A percentile compares a stretch with the other conserved stretches of the same genome.
These are phyloP conservation scores for Diaporthe nobilis DNA, from an alignment of 2,329 filamentous ascomycete genomes.

Conservation along the genomic window DNA sequence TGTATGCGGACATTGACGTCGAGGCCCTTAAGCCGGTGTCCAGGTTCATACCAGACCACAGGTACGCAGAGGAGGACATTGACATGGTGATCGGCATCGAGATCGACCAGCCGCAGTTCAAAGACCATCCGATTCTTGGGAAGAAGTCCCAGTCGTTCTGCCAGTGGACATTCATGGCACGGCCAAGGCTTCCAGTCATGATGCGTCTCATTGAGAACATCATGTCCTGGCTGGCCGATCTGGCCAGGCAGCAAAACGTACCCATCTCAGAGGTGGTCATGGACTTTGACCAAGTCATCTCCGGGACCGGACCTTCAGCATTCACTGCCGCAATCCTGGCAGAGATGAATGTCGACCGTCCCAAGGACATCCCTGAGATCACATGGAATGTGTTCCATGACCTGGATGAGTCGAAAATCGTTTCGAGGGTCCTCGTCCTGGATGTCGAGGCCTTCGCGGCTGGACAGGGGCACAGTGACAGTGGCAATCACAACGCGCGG, in stretches of 20 bases:
- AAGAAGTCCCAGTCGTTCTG: conserved; percentile 79
- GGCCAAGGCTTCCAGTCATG: conserved; percentile 78
- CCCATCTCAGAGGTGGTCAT: conserved; percentile 73
- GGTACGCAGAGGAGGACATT: conserved; percentile 74
- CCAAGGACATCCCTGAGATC: conserved; percentile 55
- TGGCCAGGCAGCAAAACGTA: conserved; percentile 71
- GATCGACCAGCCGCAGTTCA: conserved; percentile 78
- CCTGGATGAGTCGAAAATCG: conserved; percentile 74
- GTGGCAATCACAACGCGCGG: conserved; percentile 77
- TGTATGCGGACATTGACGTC: conserved; percentile 62
- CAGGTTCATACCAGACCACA: conserved; percentile 73
- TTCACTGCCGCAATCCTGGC: conserved; percentile 76
- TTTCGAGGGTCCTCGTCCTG: conserved; percentile 75
- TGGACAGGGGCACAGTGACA: conserved; percentile 80
- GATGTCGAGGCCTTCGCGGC: conserved; percentile 81
- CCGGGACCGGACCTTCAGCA: conserved; percentile 79
- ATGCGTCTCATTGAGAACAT: conserved; percentile 77
- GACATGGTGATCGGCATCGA: conserved; percentile 80
- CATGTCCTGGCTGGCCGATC: conserved; percentile 73
- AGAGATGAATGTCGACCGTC: conserved; percentile 68
- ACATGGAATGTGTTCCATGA: conserved; percentile 77
- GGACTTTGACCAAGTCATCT: conserved; percentile 81
- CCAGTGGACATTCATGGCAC: conserved; percentile 82
- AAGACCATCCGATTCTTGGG: conserved; percentile 74
- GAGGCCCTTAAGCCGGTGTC: conserved; percentile 56